Evolutionary conservation across 495 filamentous ascomycete species (phyloP), one percentile per base, ranked within the genome.

Genomic region (Polyplosphaeria fusca): DNA sequence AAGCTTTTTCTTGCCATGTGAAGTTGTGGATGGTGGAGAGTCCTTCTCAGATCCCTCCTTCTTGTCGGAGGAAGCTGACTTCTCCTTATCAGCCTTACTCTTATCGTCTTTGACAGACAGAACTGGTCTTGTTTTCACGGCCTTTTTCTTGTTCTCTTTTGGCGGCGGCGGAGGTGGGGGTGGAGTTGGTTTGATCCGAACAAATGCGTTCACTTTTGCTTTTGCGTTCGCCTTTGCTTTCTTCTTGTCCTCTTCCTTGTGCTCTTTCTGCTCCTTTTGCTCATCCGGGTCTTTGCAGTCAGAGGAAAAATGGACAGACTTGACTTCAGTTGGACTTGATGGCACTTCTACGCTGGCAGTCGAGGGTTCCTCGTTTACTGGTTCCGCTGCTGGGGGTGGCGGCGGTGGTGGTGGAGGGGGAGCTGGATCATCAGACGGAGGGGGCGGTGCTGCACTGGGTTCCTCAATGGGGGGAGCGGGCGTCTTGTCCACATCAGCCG

Each of bases 281-380:
- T 52, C 27, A 22, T 57, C 59, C 44, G 47, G 30, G 44, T 62
- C 59, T 52, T 56, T 62, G 44, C 56, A 47, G 47, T 62, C 59
- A 48, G 52, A 42, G 11, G 59, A 57, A 40, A 62, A 62, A 20
- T 62, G 59, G 26, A 62, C 59, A 38, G 19, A 50, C 44, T 61
- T 61, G 43, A 39, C 32, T 30, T 47, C 40, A 38, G 28, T 46
- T 46, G 56, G 39, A 16, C 45, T 47, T 30, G 42, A 24, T 37
- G 49, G 24, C 7, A 11, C 39, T 42, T 42, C 9, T 42, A 11
- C 19, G 19, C 39, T 42, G 5, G 9, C 9, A 42, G 20, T 20
- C 5, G 39, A 13, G 5, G 39, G 39, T 42, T 7, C 38, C n/a
- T 24, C 14, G 4, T 49, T 38, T 16, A 19, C 14, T 3, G 37